A percentile compares a stretch with the other conserved stretches of the same genome.
Evolutionary conservation across 2,329 filamentous ascomycete species (phyloP).

Genomic region (Didymella exigua): DNA sequence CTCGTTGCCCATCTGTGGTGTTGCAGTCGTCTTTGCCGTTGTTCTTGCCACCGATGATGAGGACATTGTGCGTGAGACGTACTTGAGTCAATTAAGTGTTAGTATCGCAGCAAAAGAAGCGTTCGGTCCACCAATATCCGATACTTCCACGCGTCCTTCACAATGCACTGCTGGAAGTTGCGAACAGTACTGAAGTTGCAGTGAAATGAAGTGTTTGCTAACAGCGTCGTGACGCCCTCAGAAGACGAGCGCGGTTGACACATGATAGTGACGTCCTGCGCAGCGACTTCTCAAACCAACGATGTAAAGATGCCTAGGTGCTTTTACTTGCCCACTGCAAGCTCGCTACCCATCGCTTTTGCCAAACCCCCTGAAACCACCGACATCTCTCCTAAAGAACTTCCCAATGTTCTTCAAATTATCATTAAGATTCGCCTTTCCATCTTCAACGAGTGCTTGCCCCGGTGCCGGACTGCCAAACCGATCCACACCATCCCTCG

Average conservation of each 20-base stretch:
- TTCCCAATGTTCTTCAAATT: conserved; percentile 95
- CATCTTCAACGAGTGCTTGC: conserved; percentile 38
- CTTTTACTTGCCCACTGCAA: neutral
- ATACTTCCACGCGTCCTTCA: neutral
- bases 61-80: neutral
- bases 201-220: neutral
- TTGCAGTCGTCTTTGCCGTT: neutral
- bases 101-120: neutral
- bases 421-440: conserved; percentile 79
- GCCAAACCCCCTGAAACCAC: conserved; percentile 51
- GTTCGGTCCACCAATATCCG: neutral
- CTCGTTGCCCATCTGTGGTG: neutral
- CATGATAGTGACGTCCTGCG: neutral
- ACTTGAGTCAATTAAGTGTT: neutral
- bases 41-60: neutral
- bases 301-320: neutral
- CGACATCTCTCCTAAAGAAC: conserved; percentile 90
- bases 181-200: neutral
- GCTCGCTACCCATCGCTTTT: conserved; percentile 33
- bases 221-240: neutral
- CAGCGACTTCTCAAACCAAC: neutral
- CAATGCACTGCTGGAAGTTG: neutral
- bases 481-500: conserved; percentile 79
- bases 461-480: conserved; percentile 64
- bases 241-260: neutral